Percentiles rank a stretch among this genome's conserved stretches.
Conservation (phyloP, 208 protist genomes). For the Wallacemonas sp. region DNA sequence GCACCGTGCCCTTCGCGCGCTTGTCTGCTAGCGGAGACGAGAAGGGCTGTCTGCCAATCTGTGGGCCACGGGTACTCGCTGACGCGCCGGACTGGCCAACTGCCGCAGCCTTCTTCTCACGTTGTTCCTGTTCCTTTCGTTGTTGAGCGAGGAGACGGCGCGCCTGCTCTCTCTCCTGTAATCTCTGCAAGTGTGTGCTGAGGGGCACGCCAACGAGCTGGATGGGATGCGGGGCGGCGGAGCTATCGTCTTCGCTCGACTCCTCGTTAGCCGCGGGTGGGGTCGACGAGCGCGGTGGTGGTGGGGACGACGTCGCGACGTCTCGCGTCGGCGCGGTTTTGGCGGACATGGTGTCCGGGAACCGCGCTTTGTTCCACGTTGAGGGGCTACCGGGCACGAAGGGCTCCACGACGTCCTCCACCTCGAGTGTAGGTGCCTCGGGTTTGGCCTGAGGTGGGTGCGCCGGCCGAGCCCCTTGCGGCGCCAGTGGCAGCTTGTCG, state of each 20-base stretch:
- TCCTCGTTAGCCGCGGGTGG: too few relatives aligned
- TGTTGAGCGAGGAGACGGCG: not conserved
- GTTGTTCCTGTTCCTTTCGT: not conserved
- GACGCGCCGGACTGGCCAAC: not conserved
- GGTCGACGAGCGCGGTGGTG: too few relatives aligned
- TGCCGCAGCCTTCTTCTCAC: not conserved
- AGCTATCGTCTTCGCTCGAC: not conserved
- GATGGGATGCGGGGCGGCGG: not conserved
- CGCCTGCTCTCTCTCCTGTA: constrained; percentile 2
- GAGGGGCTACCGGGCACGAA: constrained; percentile 9
- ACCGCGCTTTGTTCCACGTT: constrained; percentile 5
- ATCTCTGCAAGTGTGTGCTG: not conserved
- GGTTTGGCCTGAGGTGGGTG: not conserved
- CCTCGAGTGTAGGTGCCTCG: not conserved
- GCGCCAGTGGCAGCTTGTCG: not conserved
- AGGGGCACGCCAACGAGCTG: not conserved
- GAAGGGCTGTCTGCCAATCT: not conserved
- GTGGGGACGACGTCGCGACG: too few relatives aligned
- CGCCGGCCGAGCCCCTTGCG: not conserved
- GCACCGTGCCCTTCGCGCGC: not conserved
- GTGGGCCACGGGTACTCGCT: not conserved
- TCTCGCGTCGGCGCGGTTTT: too few relatives aligned
- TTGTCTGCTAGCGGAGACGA: not conserved
- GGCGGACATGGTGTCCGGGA: constrained; percentile 2
- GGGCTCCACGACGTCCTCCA: not conserved